A percentile compares a stretch with the other conserved stretches of the same genome.
Evolutionary conservation across 1,284 basidiomycete genomes (phyloP).

Genomic region (Papiliotrema nemorosa): DNA sequence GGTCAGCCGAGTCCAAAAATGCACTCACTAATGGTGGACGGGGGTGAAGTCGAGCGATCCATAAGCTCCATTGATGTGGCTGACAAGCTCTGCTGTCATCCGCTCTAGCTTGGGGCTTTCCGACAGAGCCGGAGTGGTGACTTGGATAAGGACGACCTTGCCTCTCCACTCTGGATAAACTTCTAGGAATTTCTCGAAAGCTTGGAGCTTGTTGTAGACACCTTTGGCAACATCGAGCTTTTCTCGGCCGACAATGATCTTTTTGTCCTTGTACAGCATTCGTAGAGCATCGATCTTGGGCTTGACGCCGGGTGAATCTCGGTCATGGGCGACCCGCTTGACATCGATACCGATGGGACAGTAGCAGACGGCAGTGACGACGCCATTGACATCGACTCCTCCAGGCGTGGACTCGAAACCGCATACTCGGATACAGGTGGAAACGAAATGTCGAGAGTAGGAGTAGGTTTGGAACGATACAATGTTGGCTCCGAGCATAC

Average conservation of each 20-base stretch:
- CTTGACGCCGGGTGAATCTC: constrained; percentile 71
- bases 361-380: constrained; percentile 78
- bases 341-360: constrained; percentile 98
- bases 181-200: constrained; percentile 89
- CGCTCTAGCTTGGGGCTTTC: constrained; percentile 93
- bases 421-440: constrained; percentile 91
- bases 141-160: constrained; percentile 69
- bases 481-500: constrained; percentile 96
- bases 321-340: constrained; percentile 77
- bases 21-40: constrained; percentile 87
- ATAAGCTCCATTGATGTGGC: constrained; percentile 95
- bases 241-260: constrained; percentile 98
- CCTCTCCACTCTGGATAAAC: constrained; percentile 96
- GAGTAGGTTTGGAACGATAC: constrained; percentile 98
- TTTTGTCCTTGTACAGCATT: constrained; percentile 89
- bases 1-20: constrained; percentile 7
- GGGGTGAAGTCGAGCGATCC: constrained; percentile 94
- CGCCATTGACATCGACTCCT: constrained; percentile 87
- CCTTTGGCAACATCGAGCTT: constrained; percentile 98
- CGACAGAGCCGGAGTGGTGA: constrained; percentile 90
- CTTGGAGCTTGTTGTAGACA: constrained; percentile 93
- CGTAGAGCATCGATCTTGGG: constrained; percentile 85
- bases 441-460: constrained; percentile 92
- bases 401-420: constrained; percentile 82
- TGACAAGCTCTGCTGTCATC: constrained; percentile 89